Conservation (phyloP, 225 moss, liverwort and hornwort genomes). For the Lunularia cruciata region DNA sequence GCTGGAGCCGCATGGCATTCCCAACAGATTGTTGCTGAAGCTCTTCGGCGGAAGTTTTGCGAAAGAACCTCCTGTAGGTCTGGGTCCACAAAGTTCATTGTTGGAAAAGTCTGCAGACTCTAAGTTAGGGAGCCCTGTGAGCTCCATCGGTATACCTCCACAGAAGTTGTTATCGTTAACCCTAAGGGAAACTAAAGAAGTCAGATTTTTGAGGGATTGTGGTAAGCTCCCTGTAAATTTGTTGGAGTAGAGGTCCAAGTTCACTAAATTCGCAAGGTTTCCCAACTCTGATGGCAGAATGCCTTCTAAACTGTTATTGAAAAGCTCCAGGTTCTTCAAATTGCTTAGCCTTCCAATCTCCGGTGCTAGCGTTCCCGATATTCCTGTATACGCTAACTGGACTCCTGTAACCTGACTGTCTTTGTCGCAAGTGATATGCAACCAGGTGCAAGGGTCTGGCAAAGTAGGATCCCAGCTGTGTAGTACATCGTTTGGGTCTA, state of each 20-base stretch:
- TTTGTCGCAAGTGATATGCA: conserved; percentile 10
- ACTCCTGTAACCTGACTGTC: not conserved
- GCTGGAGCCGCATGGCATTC: too few species aligned
- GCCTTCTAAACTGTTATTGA: conserved; percentile 3
- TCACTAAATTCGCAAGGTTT: conserved; percentile 1
- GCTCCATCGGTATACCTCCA: not conserved
- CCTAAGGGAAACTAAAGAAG: not conserved
- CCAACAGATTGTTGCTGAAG: too few species aligned
- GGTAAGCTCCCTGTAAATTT: conserved; percentile 10
- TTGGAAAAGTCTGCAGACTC: too few species aligned
- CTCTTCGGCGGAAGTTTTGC: too few species aligned
- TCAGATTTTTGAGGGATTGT: not conserved
- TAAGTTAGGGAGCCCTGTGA: not conserved
- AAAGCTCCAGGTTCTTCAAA: conserved; percentile 11
- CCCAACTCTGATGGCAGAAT: not conserved
- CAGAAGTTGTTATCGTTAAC: conserved; percentile 2
- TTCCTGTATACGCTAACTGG: conserved; percentile 2
- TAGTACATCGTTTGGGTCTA: conserved; percentile 6
- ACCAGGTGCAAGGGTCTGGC: conserved; percentile 17
- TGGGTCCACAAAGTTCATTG: too few species aligned
- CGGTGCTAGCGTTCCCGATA: not conserved
- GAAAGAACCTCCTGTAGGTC: too few species aligned
- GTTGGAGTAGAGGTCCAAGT: conserved; percentile 16
- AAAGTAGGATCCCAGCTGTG: conserved; percentile 20
- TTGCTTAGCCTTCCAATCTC: not conserved